Percentiles rank a stretch among this genome's conserved stretches.
Conservation (phyloP, 495 filamentous ascomycete genomes). For the Neurospora sp. region DNA sequence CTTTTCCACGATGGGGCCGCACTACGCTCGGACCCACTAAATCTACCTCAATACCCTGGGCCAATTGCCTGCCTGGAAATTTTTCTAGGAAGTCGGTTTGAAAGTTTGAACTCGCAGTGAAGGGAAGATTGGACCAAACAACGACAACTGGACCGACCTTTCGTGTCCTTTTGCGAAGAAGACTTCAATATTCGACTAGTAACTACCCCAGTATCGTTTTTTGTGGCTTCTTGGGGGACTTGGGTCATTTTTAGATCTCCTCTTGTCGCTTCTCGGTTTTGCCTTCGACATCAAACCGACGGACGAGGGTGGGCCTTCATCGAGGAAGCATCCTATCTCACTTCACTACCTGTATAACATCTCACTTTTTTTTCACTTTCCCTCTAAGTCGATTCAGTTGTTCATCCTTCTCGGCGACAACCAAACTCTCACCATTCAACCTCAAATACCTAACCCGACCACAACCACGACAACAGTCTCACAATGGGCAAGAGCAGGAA, state of each 20-base stretch:
- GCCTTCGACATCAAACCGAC: not conserved
- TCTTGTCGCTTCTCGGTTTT: not conserved
- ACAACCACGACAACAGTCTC: not conserved
- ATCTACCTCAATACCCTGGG: not conserved
- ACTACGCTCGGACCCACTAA: not conserved
- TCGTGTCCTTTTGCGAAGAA: not conserved
- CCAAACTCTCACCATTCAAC: not conserved
- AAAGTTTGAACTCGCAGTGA: not conserved
- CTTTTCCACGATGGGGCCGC: not conserved
- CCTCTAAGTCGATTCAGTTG: not conserved
- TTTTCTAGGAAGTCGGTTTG: conserved; percentile 2
- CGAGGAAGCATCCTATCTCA: not conserved
- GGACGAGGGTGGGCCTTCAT: not conserved
- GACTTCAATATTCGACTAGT: not conserved
- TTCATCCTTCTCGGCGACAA: not conserved
- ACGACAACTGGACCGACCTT: not conserved
- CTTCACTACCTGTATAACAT: not conserved
- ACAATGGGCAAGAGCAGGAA: conserved; percentile 74
- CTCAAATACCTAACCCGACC: not conserved
- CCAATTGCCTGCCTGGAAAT: conserved; percentile 10
- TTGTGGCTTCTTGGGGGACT: not conserved
- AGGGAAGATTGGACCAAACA: not conserved
- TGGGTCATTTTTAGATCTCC: not conserved
- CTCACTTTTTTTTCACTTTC: not conserved
- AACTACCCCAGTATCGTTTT: not conserved